These are phyloP conservation scores for Aaosphaeria pasadenensis DNA, from an alignment of 2,329 filamentous ascomycete genomes.

Conservation along the genomic window DNA sequence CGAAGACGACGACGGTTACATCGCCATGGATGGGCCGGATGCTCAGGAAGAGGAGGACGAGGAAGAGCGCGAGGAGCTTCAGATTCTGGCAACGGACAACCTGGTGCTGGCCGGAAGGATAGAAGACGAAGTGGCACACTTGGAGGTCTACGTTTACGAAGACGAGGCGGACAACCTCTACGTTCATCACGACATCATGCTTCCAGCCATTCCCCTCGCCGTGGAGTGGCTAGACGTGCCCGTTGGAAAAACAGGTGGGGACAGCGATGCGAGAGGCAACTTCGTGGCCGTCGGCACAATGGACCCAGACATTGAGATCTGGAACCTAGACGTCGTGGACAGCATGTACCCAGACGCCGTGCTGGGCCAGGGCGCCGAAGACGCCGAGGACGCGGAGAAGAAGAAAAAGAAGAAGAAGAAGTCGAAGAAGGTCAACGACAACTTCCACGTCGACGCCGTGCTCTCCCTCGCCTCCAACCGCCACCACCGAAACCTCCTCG, in stretches of 20 bases:
- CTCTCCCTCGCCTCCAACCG: slow-evolving; percentile 89
- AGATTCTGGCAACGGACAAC: slow-evolving; percentile 91
- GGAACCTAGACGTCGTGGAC: slow-evolving; percentile 94
- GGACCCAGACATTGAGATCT: slow-evolving; percentile 97
- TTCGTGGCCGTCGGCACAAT: slow-evolving; percentile 95
- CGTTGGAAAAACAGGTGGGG: slow-evolving; percentile 66
- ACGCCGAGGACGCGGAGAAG: slow-evolving; percentile 55
- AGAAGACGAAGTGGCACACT: slow-evolving; percentile 93
- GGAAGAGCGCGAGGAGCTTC: slow-evolving; percentile 88
- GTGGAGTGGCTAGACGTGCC: slow-evolving; percentile 94
- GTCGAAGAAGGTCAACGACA: slow-evolving; percentile 80
- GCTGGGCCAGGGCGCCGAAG: slow-evolving; percentile 65
- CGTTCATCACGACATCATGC: slow-evolving; percentile 99
- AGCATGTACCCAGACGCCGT: slow-evolving; percentile 98
- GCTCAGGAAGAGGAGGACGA: slow-evolving; percentile 70
- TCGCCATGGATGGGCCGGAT: slow-evolving; percentile 69
- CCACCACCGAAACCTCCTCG: slow-evolving; percentile 89
- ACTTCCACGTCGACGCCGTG: slow-evolving; percentile 92
- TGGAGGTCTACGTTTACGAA: slow-evolving; percentile 97
- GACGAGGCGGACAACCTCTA: slow-evolving; percentile 95
- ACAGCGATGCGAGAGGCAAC: slow-evolving; percentile 71
- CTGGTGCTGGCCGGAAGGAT: slow-evolving; percentile 88
- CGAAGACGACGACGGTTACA: slow-evolving; percentile 95
- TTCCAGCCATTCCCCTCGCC: slow-evolving; percentile 91
- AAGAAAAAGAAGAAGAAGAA: slow-evolving; percentile 86